Evolutionary conservation across 129 eudicot genomes (phyloP), one percentile per base, ranked within the genome.

Genomic region (Ambrosia trifida): DNA sequence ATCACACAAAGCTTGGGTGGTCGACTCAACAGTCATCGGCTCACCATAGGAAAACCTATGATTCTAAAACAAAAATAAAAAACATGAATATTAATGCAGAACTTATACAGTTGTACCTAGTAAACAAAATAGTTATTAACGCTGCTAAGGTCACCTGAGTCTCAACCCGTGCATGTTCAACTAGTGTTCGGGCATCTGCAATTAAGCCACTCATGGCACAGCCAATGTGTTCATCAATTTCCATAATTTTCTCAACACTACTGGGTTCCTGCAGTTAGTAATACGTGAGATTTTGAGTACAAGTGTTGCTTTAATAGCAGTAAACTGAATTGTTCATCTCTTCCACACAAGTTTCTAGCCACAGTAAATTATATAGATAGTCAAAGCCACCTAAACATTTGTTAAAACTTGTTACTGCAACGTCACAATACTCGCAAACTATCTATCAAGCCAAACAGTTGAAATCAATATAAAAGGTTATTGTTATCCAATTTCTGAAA

Each of bases 161-260:
- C 76, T 95, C 99, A 59, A 95, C 99, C 49, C 99, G 85, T 56
- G 99, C 99, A 78, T 95, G 99, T 61, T 95, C 99, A 78, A 95
- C 99, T 24, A 95, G 91, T 54, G 99, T 95, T 5, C 99, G 91
- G 18, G 99, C 99, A 90, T 95, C 97, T 53, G 99, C 99, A 84
- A 95, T 95, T 64, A 95, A 75, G 69, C 99, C 99, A 83, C 97
- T 95, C 99, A 95, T 95, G 33, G 99, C 99, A 88, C 99, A 95
- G 7, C 99, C 99, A 57, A 95, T 88, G 76, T 57, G 64, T 57
- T 57, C 64, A 30, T 57, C 64, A 28, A 57, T 57, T 57, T 57
- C 99, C 99, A 95, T 95, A 58, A 95, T 95, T 75, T 95, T 95
- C 81, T 95, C 99, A 51, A 95, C 97, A 78, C 99, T 95, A 75